Base-by-base conservation (phyloP, 768 basidiomycete genomes). In the Cystobasidium onofrii region DNA sequence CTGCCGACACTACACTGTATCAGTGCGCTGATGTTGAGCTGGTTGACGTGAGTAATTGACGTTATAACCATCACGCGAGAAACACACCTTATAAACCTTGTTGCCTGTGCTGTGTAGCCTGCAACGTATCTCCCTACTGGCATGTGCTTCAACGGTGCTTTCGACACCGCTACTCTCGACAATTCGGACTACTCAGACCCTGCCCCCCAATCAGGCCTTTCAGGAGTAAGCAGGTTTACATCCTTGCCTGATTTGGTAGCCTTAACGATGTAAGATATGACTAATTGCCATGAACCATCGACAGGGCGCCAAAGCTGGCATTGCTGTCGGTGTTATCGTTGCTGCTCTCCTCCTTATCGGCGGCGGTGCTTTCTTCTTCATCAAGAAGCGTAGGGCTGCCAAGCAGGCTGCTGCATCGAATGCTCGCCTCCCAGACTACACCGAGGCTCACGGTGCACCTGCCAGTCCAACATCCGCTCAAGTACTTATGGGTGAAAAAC, bases 241-340 rank as follows among this genome's bases (percentile, higher is more conserved):
- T 57, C 55, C 9, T n/a, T n/a, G 23, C 39, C 31, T n/a, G n/a
- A n/a, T n/a, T n/a, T n/a, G n/a, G n/a, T n/a, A n/a, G n/a, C n/a
- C n/a, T n/a, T n/a, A n/a, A n/a, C n/a, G n/a, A n/a, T n/a, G n/a
- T n/a, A n/a, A n/a, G n/a, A n/a, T n/a, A n/a, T n/a, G n/a, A n/a
- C 29, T 23, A 12, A n/a, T 23, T 29, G n/a, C 9, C 54, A 9
- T 55, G 20, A 9, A 7, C 54, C 12, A 55, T 7, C 12, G 9
- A 36, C 63, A 64, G 63, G 63, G 63, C n/a, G 63, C 63, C 34
- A 64, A 64, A 43, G 63, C 63, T 64, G 63, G 63, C 23, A 64
- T 64, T 36, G 63, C 63, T 17, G 63, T 64, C 36, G 63, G 63
- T 39, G 44, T 29, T 64, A 34, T 64, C 36, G 39, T 39, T 64